phyloP scores from a whole-genome alignment of 1,284 basidiomycete species.

The Fomitopsis schrenkii region DNA sequence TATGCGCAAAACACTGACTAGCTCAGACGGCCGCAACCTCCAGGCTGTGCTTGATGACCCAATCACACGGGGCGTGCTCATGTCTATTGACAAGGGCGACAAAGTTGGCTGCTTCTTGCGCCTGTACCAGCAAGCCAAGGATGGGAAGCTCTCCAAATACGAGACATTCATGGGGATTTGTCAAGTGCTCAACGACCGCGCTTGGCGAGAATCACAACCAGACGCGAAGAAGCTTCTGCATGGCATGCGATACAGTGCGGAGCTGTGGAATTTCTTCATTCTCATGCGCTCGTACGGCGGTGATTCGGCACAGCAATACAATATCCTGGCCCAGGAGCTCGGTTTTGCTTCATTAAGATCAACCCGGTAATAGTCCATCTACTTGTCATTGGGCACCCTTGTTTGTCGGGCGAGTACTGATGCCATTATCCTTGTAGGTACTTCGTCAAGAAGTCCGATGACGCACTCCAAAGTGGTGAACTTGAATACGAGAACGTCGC shows the following conservation, averaged over 20 bases:
- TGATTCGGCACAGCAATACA: too few relatives aligned
- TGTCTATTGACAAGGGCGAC: neutral
- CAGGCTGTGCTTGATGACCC: neutral
- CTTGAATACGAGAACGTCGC: too few relatives aligned
- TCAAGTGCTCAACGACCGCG: neutral
- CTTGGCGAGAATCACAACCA: neutral
- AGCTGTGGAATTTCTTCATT: too few relatives aligned
- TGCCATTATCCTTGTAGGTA: too few relatives aligned
- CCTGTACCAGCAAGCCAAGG: conserved; percentile 1
- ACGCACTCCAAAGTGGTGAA: too few relatives aligned
- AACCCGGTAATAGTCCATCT: too few relatives aligned
- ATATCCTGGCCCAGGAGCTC: too few relatives aligned
- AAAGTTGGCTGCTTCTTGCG: neutral
- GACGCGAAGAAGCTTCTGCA: neutral
- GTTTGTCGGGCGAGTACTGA: too few relatives aligned
- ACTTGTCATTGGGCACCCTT: too few relatives aligned
- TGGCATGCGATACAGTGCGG: neutral
- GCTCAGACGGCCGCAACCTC: neutral
- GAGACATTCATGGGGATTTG: neutral
- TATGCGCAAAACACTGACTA: neutral
- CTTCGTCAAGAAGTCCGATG: too few relatives aligned
- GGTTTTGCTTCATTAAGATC: too few relatives aligned
- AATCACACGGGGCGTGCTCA: neutral
- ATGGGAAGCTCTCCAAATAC: neutral
- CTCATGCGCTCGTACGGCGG: too few relatives aligned